Percentiles rank a stretch among this genome's conserved stretches.
Evolutionary conservation across 1,284 basidiomycete species (phyloP).

Genomic region (Phellinidium pouzarii): DNA sequence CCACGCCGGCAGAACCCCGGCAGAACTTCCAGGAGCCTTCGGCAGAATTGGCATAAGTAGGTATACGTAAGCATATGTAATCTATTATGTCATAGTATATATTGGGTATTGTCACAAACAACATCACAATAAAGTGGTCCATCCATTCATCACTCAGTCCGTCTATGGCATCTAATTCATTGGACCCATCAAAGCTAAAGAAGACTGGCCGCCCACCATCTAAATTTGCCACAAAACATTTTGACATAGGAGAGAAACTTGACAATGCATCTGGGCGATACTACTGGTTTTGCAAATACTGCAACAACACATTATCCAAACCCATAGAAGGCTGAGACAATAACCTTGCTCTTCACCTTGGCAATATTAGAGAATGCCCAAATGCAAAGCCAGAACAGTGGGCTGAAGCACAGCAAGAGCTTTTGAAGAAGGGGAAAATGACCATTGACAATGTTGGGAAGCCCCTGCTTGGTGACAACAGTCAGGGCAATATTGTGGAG

Average conservation of each 20-base stretch:
- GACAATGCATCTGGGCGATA: slow-evolving; percentile 14
- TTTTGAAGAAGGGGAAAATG: slow-evolving; percentile 12
- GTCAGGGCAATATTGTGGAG: not conserved
- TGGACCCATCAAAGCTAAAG: too few species aligned
- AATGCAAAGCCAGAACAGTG: not conserved
- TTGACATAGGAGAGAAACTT: not conserved
- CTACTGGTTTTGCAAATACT: slow-evolving; percentile 20
- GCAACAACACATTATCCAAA: slow-evolving; percentile 7
- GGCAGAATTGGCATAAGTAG: too few species aligned
- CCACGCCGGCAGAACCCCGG: too few species aligned
- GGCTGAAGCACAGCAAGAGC: slow-evolving; percentile 4
- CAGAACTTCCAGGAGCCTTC: too few species aligned
- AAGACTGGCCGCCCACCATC: too few species aligned
- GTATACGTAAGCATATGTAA: too few species aligned
- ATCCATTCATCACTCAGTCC: too few species aligned
- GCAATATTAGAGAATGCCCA: not conserved
- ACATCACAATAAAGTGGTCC: too few species aligned
- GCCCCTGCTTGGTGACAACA: slow-evolving; percentile 5
- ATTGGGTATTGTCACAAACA: too few species aligned
- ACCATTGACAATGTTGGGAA: slow-evolving; percentile 4
- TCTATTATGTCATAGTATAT: too few species aligned
- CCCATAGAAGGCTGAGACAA: slow-evolving; percentile 22
- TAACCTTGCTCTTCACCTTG: slow-evolving; percentile 5
- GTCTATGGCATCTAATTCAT: too few species aligned
- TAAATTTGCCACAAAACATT: too few species aligned